Evolutionary conservation across 208 protist genomes (phyloP), one percentile per base, ranked within the genome.

Genomic region (Leishmania aethiopica): DNA sequence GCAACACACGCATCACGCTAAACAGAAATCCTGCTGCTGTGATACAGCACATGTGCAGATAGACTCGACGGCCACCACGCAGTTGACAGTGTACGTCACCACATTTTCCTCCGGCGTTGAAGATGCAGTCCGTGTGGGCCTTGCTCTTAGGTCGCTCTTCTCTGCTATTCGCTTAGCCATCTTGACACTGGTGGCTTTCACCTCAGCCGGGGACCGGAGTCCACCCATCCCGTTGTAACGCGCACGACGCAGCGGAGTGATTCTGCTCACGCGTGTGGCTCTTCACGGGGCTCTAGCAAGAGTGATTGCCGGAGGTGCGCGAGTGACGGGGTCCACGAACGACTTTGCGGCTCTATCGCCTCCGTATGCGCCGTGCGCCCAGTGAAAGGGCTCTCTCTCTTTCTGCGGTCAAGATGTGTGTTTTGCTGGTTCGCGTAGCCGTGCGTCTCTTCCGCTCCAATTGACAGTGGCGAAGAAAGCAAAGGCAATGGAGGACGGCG

Each of bases 31-130:
- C 8, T 32, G 5, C 2, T 32, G 15, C 59, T 64, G 4, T 32
- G 13, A 32, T 64, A 15, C 59, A 64, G 11, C 10, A 32, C 28
- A 28, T 32, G 1, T 28, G 59, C 59, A 64, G 10, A 32, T 35
- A 13, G 10, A 64, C 28, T 10, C 28, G n/a, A 32, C 59, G 10
- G 11, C 59, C 59, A 64, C n/a, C 28, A 32, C 2, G 28, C 59
- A 78, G 47, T 32, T 10, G 13, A 7, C 77, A 1, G 45, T 88
- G 8, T 90, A 90, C 37, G 78, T 82, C 32, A 75, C 76, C 28
- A 59, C 80, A n/a, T 93, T 89, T 59, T 88, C 86, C 1, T 80
- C 69, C 32, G 88, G 88, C 10, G 88, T 88, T 10, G 90, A 92
- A 55, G 88, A 93, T 53, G 88, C 59, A 64, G 28, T 32, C 19